Evolutionary conservation across 1,139 yeast genomes (phyloP), one percentile per base, ranked within the genome.

Genomic region (Pichia terricola): DNA sequence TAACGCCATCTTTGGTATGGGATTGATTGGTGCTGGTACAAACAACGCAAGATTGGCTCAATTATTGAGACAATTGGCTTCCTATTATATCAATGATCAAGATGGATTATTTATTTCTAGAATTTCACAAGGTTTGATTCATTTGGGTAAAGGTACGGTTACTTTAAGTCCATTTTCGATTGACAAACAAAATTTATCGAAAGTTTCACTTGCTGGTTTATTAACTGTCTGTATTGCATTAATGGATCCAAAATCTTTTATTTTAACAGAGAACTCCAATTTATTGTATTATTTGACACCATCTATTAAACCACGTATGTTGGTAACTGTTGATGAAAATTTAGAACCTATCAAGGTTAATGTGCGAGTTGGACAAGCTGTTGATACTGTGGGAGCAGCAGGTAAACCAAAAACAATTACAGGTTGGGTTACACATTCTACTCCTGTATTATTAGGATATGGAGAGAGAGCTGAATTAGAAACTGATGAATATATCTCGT

Each of bases 361-460:
- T 56, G 98, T 91, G 7, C 79, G 98, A 60, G 97, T 94, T 35
- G 98, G 98, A 53, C 96, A 91, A 68, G 97, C 98, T 4, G 98
- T 94, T 39, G 98, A 94, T 63, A 87, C 89, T 39, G 97, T 94
- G 50, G 98, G 98, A 34, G 97, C 89, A 65, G 98, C 97, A 0
- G 98, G 99, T 69, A 87, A 87, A 58, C 98, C 98, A 37, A 91
- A 91, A 70, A 89, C 96, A 28, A 94, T 94, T 42, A 94, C 98
- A 4, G 98, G 98, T 37, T 94, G 98, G 98, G 97, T 91, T 27
- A 94, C 99, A 1, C 98, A 94, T 61, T 85, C 94, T 5, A 91
- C 98, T 0, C 99, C 99, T 0, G 98, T 91, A 27, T 71, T 94
- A 56, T 72, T 94, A 50, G 89, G 94, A 43, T 81, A 81, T 56